A percentile compares a stretch with the other conserved stretches of the same genome.
These are phyloP conservation scores for Botryobasidium botryosum DNA, from an alignment of 768 basidiomycete species.

Conservation along the genomic window DNA sequence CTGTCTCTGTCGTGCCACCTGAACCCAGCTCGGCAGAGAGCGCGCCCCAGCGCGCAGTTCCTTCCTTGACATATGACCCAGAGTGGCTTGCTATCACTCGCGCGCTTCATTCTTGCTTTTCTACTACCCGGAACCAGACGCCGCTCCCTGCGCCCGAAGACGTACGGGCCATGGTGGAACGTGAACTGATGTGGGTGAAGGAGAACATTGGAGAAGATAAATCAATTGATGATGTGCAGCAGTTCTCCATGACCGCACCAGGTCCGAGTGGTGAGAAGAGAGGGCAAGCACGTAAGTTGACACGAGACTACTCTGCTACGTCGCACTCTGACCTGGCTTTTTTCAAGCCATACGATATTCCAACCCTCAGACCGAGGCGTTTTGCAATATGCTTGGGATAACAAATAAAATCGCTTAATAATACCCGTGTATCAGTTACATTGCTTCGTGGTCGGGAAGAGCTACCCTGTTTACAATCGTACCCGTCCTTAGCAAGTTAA, in stretches of 20 bases:
- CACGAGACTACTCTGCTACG: neutral
- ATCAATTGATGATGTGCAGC: slow-evolving; percentile 39
- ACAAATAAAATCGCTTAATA: slow-evolving; percentile 44
- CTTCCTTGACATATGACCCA: slow-evolving; percentile 50
- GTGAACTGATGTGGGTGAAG: slow-evolving; percentile 51
- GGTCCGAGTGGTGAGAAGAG: slow-evolving; percentile 22
- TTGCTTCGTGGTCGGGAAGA: too few species aligned
- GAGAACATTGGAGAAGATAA: slow-evolving; percentile 29
- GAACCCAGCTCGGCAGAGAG: slow-evolving; percentile 9
- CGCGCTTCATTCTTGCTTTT: slow-evolving; percentile 68
- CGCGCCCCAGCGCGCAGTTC: neutral
- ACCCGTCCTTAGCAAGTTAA: too few species aligned
- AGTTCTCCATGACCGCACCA: slow-evolving; percentile 51
- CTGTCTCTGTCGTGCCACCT: slow-evolving; percentile 9
- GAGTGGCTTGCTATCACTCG: slow-evolving; percentile 91
- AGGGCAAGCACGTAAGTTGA: neutral
- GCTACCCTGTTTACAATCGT: too few species aligned
- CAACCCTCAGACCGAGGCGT: slow-evolving; percentile 80
- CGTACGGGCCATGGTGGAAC: slow-evolving; percentile 35
- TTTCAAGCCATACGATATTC: slow-evolving; percentile 53
- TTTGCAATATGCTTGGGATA: slow-evolving; percentile 64
- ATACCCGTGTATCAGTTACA: neutral
- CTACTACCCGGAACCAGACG: slow-evolving; percentile 30
- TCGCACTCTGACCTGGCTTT: slow-evolving; percentile 2
- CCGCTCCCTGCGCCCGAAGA: slow-evolving; percentile 42